Percentiles rank a stretch among this genome's conserved stretches.
Conservation (phyloP, 495 filamentous ascomycete genomes). For the Penicillium cinerascens region DNA sequence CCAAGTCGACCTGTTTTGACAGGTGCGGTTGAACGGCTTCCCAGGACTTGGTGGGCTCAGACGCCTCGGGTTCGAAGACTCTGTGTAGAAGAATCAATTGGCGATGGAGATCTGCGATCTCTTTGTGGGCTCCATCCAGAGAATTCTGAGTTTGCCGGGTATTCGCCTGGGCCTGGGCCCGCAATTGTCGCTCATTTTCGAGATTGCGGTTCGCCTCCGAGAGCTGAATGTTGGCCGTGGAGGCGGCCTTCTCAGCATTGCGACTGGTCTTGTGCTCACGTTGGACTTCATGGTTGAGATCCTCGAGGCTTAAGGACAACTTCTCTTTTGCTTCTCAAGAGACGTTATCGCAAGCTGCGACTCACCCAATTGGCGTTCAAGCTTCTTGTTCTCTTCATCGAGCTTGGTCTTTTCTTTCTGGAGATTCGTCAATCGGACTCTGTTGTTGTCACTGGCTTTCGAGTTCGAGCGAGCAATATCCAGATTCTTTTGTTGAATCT, state of each 20-base stretch:
- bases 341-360: constrained; percentile 79
- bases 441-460: constrained; percentile 77
- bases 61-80: constrained; percentile 76
- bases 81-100: constrained; percentile 80
- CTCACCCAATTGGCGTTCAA: constrained; percentile 83
- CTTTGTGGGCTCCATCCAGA: constrained; percentile 71
- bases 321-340: constrained; percentile 97
- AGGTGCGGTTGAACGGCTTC: constrained; percentile 59
- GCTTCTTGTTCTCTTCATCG: constrained; percentile 77
- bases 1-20: constrained; percentile 70
- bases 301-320: constrained; percentile 80
- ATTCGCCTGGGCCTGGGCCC: constrained; percentile 80
- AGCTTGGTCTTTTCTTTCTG: constrained; percentile 81
- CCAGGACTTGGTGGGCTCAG: constrained; percentile 56
- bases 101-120: constrained; percentile 73
- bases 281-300: constrained; percentile 89
- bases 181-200: constrained; percentile 85
- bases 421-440: constrained; percentile 68
- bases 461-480: constrained; percentile 92
- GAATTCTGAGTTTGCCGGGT: constrained; percentile 74
- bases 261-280: constrained; percentile 88
- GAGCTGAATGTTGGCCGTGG: constrained; percentile 74
- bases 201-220: constrained; percentile 85
- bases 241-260: constrained; percentile 88
- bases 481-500: constrained; percentile 95